phyloP scores from a whole-genome alignment of 177 flowering plant species.

The Tripterygium wilfordii region DNA sequence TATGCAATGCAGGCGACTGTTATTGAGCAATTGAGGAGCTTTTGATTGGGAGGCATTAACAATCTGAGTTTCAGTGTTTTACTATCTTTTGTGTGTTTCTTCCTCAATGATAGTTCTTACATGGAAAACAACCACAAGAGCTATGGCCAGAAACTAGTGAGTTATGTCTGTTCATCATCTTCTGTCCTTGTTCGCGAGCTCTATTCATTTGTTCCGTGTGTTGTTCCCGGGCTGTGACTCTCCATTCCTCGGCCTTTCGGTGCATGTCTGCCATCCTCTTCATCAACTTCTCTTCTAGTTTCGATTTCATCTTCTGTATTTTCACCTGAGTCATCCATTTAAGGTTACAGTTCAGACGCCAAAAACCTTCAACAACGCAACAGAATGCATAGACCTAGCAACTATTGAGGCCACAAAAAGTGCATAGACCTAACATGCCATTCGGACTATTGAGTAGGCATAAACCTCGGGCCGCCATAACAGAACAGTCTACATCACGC shows the following conservation, averaged over 20 bases:
- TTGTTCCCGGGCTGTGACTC: conserved; percentile 56
- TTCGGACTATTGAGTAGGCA: too few relatives aligned
- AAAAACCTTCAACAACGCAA: not conserved
- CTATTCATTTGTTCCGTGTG: conserved; percentile 61
- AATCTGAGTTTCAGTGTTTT: too few relatives aligned
- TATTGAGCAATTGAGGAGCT: too few relatives aligned
- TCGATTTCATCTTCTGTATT: conserved; percentile 82
- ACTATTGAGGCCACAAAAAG: too few relatives aligned
- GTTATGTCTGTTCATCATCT: conserved; percentile 30
- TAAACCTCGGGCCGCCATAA: too few relatives aligned
- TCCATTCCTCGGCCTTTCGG: conserved; percentile 84
- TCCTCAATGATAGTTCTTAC: conserved; percentile 19
- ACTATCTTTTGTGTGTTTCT: not conserved
- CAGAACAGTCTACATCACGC: too few relatives aligned
- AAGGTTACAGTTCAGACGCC: not conserved
- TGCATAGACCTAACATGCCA: too few relatives aligned
- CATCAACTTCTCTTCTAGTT: conserved; percentile 85
- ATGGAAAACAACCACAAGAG: conserved; percentile 70
- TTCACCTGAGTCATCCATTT: conserved; percentile 65
- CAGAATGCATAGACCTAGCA: too few relatives aligned
- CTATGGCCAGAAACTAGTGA: conserved; percentile 19
- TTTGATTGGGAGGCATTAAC: too few relatives aligned
- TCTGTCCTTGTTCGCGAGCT: conserved; percentile 38
- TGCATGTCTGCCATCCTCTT: conserved; percentile 78
- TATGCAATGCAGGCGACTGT: too few relatives aligned